Conservation (phyloP, 2,329 filamentous ascomycete species). For the Fusarium proliferatum region DNA sequence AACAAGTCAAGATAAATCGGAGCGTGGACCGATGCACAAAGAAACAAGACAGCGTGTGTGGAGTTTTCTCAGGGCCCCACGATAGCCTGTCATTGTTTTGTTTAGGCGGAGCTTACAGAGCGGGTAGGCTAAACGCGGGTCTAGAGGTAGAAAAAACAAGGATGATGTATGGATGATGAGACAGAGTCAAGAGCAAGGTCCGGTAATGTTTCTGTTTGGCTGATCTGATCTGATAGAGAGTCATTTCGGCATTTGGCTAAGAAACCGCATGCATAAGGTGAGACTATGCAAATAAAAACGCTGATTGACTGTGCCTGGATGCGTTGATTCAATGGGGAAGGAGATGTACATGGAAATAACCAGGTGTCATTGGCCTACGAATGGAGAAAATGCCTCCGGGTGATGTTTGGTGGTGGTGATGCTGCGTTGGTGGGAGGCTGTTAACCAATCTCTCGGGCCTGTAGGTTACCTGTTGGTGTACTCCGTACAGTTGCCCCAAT, state of each 20-base stretch:
- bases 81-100: constrained; percentile 18
- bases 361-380: background rate
- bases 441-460: constrained; percentile 7
- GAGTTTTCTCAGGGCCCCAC: constrained; percentile 21
- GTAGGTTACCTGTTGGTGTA: background rate
- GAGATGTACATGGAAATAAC: constrained; percentile 5
- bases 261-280: background rate
- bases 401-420: background rate
- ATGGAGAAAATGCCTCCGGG: constrained; percentile 18
- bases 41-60: constrained; percentile 1
- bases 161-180: constrained; percentile 31
- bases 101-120: constrained; percentile 34
- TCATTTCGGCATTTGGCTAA: background rate
- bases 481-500: constrained; percentile 2
- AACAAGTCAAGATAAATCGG: constrained; percentile 19
- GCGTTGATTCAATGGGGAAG: constrained; percentile 29
- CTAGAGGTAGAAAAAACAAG: constrained; percentile 21
- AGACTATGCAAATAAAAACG: background rate
- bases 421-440: background rate
- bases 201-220: constrained; percentile 3
- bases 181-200: background rate
- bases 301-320: background rate
- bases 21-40: constrained; percentile 26
- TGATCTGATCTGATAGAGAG: background rate
- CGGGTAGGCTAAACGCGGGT: constrained; percentile 44